Percentiles rank a stretch among this genome's conserved stretches.
Evolutionary conservation across 495 filamentous ascomycete genomes (phyloP).

Genomic region (Penicillium bovifimosum): DNA sequence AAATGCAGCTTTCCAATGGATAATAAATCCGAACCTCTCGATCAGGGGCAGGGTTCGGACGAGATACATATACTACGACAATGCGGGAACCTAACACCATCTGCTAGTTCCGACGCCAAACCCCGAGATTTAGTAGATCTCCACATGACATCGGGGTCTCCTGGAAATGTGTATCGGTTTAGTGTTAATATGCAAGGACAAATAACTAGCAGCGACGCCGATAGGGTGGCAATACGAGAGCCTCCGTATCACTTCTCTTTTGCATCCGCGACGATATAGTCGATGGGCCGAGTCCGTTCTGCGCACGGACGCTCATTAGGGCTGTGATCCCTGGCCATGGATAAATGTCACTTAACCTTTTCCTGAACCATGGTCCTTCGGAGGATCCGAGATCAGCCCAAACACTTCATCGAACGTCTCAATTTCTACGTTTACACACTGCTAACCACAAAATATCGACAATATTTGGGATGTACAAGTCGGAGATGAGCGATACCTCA

Average conservation of each 20-base stretch:
- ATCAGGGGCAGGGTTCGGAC: not conserved
- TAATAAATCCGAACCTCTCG: slow-evolving; percentile 6
- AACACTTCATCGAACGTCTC: slow-evolving; percentile 2
- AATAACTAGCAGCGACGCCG: slow-evolving; percentile 15
- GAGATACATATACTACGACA: slow-evolving; percentile 3
- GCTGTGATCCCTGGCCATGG: slow-evolving; percentile 9
- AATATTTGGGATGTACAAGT: not conserved
- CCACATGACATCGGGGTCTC: slow-evolving; percentile 10
- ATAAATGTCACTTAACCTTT: not conserved
- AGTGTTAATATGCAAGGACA: slow-evolving; percentile 24
- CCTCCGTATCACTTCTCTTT: slow-evolving; percentile 12
- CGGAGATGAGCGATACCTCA: too few relatives aligned
- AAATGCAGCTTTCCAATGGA: slow-evolving; percentile 5
- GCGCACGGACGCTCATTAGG: slow-evolving; percentile 17
- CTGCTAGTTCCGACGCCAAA: slow-evolving; percentile 1
- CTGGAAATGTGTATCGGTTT: slow-evolving; percentile 3
- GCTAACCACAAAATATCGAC: not conserved
- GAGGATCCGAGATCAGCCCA: slow-evolving; percentile 11
- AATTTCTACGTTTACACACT: not conserved
- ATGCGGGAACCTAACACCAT: not conserved
- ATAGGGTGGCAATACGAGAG: slow-evolving; percentile 22
- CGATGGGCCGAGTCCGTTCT: slow-evolving; percentile 6
- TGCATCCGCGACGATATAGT: not conserved
- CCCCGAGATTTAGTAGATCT: slow-evolving; percentile 6
- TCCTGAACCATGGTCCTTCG: slow-evolving; percentile 6